Percentiles rank a stretch among this genome's conserved stretches.
phyloP scores from a whole-genome alignment of 768 basidiomycete species.

The Leccinum truebloodii region DNA sequence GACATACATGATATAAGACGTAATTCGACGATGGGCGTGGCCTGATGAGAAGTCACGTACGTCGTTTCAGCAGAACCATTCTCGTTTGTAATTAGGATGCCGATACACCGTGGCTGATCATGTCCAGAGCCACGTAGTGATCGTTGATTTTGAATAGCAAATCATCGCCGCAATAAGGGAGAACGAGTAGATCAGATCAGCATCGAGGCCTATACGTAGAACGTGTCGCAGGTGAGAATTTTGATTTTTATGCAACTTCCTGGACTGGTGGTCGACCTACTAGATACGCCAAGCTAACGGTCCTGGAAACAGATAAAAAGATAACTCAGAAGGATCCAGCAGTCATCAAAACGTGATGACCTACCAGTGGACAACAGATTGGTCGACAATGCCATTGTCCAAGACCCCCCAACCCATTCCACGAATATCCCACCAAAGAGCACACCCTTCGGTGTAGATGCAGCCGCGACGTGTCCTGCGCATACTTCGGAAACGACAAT shows the following conservation, averaged over 20 bases:
- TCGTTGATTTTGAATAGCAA: constrained; percentile 31
- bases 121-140: constrained; percentile 37
- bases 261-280: constrained; percentile 24
- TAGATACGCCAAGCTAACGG: constrained; percentile 33
- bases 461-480: no score
- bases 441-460: no score
- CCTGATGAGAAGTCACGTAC: constrained; percentile 16
- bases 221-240: constrained; percentile 12
- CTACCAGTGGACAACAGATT: constrained; percentile 36
- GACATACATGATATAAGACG: constrained; percentile 39
- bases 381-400: constrained; percentile 31
- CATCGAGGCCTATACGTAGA: constrained; percentile 36
- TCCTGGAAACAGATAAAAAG: constrained; percentile 12
- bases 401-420: constrained; percentile 38
- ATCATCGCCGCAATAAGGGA: constrained; percentile 35
- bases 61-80: background rate
- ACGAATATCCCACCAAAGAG: constrained; percentile 31
- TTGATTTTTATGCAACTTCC: constrained; percentile 10
- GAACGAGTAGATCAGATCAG: constrained; percentile 38
- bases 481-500: constrained; percentile 16
- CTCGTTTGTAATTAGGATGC: background rate
- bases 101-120: constrained; percentile 24
- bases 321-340: background rate
- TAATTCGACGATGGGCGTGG: constrained; percentile 42
- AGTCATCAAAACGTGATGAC: background rate